These are phyloP conservation scores for Ophiocordyceps camponoti-leonardi DNA, from an alignment of 2,329 filamentous ascomycete species.

Conservation along the genomic window DNA sequence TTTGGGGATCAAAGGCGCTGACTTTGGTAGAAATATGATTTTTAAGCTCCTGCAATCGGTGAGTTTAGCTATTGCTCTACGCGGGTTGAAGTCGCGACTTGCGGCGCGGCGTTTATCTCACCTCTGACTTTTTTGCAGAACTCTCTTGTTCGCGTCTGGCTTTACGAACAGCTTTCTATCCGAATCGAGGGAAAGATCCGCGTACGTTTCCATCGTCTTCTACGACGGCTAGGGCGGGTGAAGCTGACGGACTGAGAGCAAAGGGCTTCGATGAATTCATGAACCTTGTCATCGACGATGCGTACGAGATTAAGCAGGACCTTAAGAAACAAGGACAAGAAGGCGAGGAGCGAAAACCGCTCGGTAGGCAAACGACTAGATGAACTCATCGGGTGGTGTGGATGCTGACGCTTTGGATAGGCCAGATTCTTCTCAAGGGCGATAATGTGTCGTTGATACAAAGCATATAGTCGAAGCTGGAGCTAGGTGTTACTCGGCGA, in stretches of 20 bases:
- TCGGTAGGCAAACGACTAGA: conserved; percentile 50
- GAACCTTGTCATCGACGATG: conserved; percentile 94
- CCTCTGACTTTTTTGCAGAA: conserved; percentile 28
- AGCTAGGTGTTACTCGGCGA: too few species aligned
- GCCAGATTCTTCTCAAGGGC: conserved; percentile 73
- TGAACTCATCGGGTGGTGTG: too few species aligned
- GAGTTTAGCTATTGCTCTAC: conserved; percentile 7
- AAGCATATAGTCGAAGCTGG: conserved; percentile 15
- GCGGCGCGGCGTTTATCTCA: neutral
- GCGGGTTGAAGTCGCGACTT: neutral
- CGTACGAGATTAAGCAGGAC: conserved; percentile 54
- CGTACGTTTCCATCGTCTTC: conserved; percentile 29
- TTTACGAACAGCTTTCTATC: conserved; percentile 89
- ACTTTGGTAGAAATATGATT: conserved; percentile 23
- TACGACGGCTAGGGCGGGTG: too few species aligned
- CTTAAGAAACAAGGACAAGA: conserved; percentile 68
- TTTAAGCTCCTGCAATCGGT: conserved; percentile 62
- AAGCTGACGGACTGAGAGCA: neutral
- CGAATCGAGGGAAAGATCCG: conserved; percentile 94
- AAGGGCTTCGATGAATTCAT: conserved; percentile 99
- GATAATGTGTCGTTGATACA: conserved; percentile 79
- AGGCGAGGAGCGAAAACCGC: conserved; percentile 57
- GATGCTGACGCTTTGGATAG: conserved; percentile 26
- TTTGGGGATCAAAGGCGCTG: conserved; percentile 10
- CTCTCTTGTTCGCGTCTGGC: conserved; percentile 81